phyloP scores from a whole-genome alignment of 164 flowering plant genomes.

The Nelumbo lutea region DNA sequence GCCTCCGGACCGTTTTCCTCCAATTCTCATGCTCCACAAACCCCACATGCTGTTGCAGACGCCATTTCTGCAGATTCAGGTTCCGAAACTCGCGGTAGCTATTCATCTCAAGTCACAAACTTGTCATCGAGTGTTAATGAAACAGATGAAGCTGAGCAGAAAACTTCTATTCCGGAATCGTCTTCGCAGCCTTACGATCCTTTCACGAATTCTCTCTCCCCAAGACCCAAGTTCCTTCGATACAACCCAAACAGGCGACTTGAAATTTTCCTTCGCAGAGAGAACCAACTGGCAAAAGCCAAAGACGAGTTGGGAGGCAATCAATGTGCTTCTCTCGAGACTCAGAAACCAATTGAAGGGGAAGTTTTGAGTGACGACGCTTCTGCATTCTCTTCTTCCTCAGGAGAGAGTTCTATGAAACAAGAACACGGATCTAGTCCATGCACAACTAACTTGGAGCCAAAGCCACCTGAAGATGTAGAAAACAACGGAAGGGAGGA shows the following conservation, averaged over 20 bases:
- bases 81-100: not conserved
- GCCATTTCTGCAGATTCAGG: conserved; percentile 1
- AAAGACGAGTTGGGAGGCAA: not conserved
- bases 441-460: not conserved
- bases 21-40: conserved; percentile 12
- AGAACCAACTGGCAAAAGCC: conserved; percentile 3
- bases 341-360: conserved; percentile 16
- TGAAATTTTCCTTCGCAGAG: conserved; percentile 20
- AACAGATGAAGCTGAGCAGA: conserved; percentile 6
- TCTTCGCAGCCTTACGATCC: conserved; percentile 43
- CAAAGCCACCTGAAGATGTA: not conserved
- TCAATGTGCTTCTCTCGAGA: conserved; percentile 14
- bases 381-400: conserved; percentile 8
- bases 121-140: conserved; percentile 5
- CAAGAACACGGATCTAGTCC: conserved; percentile 19
- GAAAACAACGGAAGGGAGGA: conserved; percentile 5
- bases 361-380: conserved; percentile 6
- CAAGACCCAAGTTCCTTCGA: conserved; percentile 54
- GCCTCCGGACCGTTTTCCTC: conserved; percentile 5
- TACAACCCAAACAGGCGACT: conserved; percentile 42
- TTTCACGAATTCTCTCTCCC: conserved; percentile 45
- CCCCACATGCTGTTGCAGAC: conserved; percentile 1
- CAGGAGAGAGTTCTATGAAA: conserved; percentile 11
- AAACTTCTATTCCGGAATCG: conserved; percentile 1
- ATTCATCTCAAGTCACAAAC: not conserved